These are phyloP conservation scores for Astrothelium macrocarpum DNA, from an alignment of 495 filamentous ascomycete genomes.

Conservation along the genomic window DNA sequence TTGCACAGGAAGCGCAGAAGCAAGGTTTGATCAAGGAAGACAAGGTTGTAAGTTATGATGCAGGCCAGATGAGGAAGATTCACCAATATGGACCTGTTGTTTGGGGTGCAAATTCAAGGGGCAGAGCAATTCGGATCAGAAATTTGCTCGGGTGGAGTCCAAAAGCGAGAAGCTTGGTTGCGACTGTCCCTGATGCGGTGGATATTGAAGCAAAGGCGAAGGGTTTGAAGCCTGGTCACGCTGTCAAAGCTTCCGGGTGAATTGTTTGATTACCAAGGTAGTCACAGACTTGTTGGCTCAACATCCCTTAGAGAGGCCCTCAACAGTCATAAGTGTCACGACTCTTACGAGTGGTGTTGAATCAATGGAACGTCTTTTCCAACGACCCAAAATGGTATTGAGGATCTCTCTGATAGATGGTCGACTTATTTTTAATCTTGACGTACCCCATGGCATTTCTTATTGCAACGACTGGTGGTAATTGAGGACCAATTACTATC, in stretches of 20 bases:
- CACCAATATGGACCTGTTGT: conserved; percentile 16
- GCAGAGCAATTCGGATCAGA: conserved; percentile 44
- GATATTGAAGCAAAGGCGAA: conserved; percentile 35
- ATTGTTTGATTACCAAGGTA: background rate
- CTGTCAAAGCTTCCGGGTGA: conserved; percentile 29
- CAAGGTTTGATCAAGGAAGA: conserved; percentile 54
- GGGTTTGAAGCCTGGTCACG: conserved; percentile 32
- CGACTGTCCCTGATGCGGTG: conserved; percentile 42
- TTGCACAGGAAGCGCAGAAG: conserved; percentile 53
- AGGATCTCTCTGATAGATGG: too few relatives aligned
- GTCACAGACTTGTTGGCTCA: too few relatives aligned
- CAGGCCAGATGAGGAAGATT: conserved; percentile 26
- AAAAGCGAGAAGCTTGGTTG: conserved; percentile 38
- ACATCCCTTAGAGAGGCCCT: too few relatives aligned
- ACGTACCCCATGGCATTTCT: too few relatives aligned
- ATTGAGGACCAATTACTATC: too few relatives aligned
- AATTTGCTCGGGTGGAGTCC: conserved; percentile 55
- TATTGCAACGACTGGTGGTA: too few relatives aligned
- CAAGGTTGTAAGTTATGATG: conserved; percentile 33
- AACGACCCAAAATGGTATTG: too few relatives aligned
- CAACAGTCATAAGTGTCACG: too few relatives aligned
- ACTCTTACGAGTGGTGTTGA: too few relatives aligned
- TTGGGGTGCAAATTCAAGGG: conserved; percentile 52
- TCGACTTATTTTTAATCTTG: too few relatives aligned
- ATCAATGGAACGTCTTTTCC: too few relatives aligned